A percentile compares a stretch with the other conserved stretches of the same genome.
Conservation (phyloP, 805 yeast species). For the Candida sonorensis region DNA sequence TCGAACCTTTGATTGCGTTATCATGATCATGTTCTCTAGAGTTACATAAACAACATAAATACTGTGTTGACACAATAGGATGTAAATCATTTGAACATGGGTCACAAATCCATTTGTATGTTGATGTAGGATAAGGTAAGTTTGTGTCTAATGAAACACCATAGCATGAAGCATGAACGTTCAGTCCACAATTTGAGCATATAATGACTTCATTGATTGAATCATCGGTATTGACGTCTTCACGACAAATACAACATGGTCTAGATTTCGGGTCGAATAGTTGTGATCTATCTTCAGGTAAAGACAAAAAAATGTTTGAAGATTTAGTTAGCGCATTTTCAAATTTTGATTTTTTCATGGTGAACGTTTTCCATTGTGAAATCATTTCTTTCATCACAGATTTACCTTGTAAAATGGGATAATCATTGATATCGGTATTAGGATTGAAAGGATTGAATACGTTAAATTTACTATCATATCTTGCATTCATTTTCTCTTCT, state of each 20-base stretch:
- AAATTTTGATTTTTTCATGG: constrained; percentile 9
- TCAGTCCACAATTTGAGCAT: constrained; percentile 62
- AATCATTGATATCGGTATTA: constrained; percentile 3
- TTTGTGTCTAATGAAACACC: constrained; percentile 34
- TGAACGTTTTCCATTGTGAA: constrained; percentile 14
- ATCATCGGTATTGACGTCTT: constrained; percentile 9
- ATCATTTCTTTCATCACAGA: constrained; percentile 16
- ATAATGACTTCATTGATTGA: constrained; percentile 35
- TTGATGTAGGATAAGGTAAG: constrained; percentile 6
- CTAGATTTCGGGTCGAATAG: constrained; percentile 23
- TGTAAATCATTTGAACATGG: constrained; percentile 64
- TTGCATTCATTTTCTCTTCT: constrained; percentile 7
- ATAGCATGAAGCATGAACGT: constrained; percentile 65
- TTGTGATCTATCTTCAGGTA: constrained; percentile 5
- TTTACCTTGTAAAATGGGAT: constrained; percentile 16
- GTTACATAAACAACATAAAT: constrained; percentile 62
- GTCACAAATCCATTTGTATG: constrained; percentile 71
- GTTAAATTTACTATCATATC: constrained; percentile 21
- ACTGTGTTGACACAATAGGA: constrained; percentile 50
- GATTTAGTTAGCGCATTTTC: constrained; percentile 3
- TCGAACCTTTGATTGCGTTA: constrained; percentile 34
- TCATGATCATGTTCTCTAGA: constrained; percentile 45
- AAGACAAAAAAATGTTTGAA: background rate
- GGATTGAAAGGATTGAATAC: constrained; percentile 16
- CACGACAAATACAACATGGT: constrained; percentile 56